Base-by-base conservation (phyloP, 176 grass and related monocot genomes). In the Stipa capillata region DNA sequence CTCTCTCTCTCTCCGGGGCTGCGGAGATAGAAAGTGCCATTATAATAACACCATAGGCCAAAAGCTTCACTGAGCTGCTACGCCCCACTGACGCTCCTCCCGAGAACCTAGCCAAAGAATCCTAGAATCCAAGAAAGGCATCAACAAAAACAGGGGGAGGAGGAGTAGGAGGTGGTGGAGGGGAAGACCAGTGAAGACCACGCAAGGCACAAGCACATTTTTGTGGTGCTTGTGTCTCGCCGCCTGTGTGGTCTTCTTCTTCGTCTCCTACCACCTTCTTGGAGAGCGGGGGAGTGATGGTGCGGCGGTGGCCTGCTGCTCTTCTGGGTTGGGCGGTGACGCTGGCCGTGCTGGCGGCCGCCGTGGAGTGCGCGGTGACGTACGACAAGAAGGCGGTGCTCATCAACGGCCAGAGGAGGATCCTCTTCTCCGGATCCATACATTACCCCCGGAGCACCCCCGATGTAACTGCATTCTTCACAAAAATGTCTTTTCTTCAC, bases 381-480 rank as follows among this genome's bases (percentile, higher is more conserved):
- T 99, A 95, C 59, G 97, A 99, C 89, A 85, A 74, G 78, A 99
- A 91, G 87, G 81, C 97, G 6, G 83, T 99, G 68, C 7, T 99
- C 43, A 93, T 99, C 54, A 72, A 91, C 73, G 92, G 97, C 1
- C 81, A 96, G 90, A 81, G 97, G 77, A 71, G 76, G 88, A 93
- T 99, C 50, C 97, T 99, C 65, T 87, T 99, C 90, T 99, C 97
- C 63, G 97, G 97, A 86, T 99, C 97, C 88, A 91, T 99, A 56
- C 97, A 99, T 58, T 99, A 99, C 85, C 92, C 96, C 33, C 91
- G 97, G 77, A 99, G 97, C 88, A 95, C 97, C 36, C 92, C 92
- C 18, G 97, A 99, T 63, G 94, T 89, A 83, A 55, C 79, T 33
- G 48, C 81, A 72, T 88, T 77, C 83, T 72, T 79, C 69, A n/a